These are phyloP conservation scores for Podila epigama DNA, from an alignment of 192 early-diverging fungal genomes.

Conservation along the genomic window DNA sequence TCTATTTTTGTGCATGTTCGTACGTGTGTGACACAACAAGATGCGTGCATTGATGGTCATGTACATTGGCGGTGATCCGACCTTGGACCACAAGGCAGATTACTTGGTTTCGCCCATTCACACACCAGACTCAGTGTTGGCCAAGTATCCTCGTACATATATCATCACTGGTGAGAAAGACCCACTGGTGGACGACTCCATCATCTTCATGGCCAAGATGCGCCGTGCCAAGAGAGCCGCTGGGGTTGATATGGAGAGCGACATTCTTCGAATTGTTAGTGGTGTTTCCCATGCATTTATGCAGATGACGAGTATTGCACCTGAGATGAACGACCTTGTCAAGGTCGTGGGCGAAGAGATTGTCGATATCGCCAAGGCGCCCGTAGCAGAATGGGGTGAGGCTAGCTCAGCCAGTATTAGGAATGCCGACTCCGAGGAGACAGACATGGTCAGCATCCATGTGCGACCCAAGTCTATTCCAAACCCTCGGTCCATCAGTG, in stretches of 20 bases:
- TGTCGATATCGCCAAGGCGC: conserved; percentile 24
- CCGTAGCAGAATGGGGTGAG: conserved; percentile 7
- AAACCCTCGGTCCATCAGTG: conserved; percentile 20
- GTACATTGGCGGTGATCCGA: conserved; percentile 85
- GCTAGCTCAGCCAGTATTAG: conserved; percentile 6
- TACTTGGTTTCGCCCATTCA: conserved; percentile 88
- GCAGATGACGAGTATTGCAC: conserved; percentile 76
- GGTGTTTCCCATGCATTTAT: conserved; percentile 72
- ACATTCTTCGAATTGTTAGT: conserved; percentile 69
- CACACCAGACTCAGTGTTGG: conserved; percentile 85
- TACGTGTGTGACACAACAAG: conserved; percentile 44
- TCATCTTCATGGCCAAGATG: conserved; percentile 87
- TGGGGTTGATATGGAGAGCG: conserved; percentile 18
- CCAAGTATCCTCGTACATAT: conserved; percentile 89
- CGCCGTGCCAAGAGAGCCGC: conserved; percentile 76
- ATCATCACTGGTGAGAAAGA: conserved; percentile 96
- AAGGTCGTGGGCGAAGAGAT: conserved; percentile 52
- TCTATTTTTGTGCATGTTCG: not conserved
- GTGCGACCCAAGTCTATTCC: not conserved
- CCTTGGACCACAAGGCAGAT: conserved; percentile 78
- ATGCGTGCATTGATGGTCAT: conserved; percentile 78
- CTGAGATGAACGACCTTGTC: conserved; percentile 67
- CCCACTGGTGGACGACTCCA: conserved; percentile 96
- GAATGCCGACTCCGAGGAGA: not conserved
- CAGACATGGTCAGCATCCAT: conserved; percentile 9